Evolutionary conservation across 768 basidiomycete genomes (phyloP).

Genomic region (Rickenella mellea): DNA sequence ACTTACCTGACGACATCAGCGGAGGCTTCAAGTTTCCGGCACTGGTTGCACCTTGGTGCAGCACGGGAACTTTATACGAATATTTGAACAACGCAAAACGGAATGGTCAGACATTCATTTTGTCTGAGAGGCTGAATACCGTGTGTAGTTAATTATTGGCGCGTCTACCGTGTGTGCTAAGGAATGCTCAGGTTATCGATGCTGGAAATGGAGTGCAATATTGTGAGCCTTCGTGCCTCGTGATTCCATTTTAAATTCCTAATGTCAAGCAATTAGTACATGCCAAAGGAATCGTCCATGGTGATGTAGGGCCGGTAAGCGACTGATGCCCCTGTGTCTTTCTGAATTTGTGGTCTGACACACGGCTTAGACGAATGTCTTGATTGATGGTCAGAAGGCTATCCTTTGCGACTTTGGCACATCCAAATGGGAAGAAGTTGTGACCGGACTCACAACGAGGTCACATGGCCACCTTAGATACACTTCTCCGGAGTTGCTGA

Average conservation of each 20-base stretch:
- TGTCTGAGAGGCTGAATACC: too few relatives aligned
- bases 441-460: not conserved
- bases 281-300: not conserved
- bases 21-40: too few relatives aligned
- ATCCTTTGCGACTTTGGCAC: not conserved
- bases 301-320: not conserved
- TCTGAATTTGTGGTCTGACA: not conserved
- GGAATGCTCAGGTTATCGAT: not conserved
- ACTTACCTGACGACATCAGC: too few relatives aligned
- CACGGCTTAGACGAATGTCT: not conserved
- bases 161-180: not conserved
- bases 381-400: not conserved
- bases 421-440: not conserved
- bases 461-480: too few relatives aligned
- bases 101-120: too few relatives aligned
- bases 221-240: not conserved
- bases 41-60: too few relatives aligned
- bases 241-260: not conserved
- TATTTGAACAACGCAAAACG: too few relatives aligned
- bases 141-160: too few relatives aligned
- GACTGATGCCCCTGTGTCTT: not conserved
- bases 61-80: too few relatives aligned
- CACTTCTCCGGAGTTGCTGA: too few relatives aligned
- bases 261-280: not conserved
- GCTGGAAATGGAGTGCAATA: not conserved